Base-by-base conservation (phyloP, 345 rosid species). In the Kernera saxatilis region DNA sequence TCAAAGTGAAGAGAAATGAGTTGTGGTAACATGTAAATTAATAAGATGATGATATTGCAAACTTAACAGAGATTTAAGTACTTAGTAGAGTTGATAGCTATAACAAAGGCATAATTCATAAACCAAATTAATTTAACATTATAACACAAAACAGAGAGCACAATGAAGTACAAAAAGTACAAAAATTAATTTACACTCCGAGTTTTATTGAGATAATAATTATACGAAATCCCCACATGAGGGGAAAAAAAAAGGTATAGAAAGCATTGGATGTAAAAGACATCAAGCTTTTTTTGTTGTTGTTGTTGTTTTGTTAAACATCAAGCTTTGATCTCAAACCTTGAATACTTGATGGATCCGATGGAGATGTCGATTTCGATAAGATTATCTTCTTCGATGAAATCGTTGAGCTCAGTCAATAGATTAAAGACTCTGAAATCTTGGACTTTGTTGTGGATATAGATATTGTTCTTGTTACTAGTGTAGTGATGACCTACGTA, bases 351-450 rank as follows among this genome's bases (percentile, higher is more conserved):
- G 73, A 87, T 87, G 62, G 88, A 91, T 43, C 97, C 95, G 67
- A 87, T 66, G 13, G 87, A 84, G 46, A 91, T 83, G 67, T 88
- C 97, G 54, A 91, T 91, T 81, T 91, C 97, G 52, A 88, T 88
- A 78, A 88, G 67, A 69, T 85, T 91, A 17, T 91, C 97, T 64
- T 91, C 97, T 63, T 91, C 92, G 30, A 79, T 82, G 75, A 86
- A 64, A 52, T 81, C 84, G 19, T 78, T 86, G 5, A 36, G 81
- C 44, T 70, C 64, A 21, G 15, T 86, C 85, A 48, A 84, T 79
- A 56, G 17, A 29, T 61, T 62, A 62, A 71, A 29, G 39, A 86
- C 48, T 14, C 35, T 52, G 21, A 75, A 79, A 69, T 84, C 85
- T 74, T 76, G 65, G 39, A 68, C 8, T 2, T 63, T 63, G 39